phyloP scores from a whole-genome alignment of 2,329 filamentous ascomycete species.

The Davidsoniella neocaledoniae region DNA sequence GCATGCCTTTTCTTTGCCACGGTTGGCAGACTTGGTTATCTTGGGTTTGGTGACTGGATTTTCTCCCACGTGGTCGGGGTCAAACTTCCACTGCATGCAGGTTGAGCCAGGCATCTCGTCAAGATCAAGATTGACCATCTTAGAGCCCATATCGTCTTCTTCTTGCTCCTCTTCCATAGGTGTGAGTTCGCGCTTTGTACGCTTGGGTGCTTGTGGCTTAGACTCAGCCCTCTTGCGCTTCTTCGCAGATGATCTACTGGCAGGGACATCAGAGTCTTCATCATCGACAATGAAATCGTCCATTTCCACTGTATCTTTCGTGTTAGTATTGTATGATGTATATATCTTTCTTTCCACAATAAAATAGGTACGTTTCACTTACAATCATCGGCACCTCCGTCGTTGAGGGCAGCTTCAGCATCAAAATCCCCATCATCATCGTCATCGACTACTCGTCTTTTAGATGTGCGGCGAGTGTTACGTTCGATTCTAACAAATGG shows the following conservation, averaged over 20 bases:
- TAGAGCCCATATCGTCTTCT: constrained; percentile 28
- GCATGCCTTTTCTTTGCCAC: constrained; percentile 51
- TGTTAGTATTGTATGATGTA: constrained; percentile 4
- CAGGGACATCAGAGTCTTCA: constrained; percentile 60
- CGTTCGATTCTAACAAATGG: constrained; percentile 13
- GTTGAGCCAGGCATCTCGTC: constrained; percentile 25
- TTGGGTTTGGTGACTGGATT: constrained; percentile 15
- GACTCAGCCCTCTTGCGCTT: constrained; percentile 56
- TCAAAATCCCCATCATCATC: constrained; percentile 59
- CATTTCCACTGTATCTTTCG: constrained; percentile 40
- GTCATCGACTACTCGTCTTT: constrained; percentile 45
- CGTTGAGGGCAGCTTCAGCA: constrained; percentile 32
- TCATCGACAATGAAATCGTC: constrained; percentile 80
- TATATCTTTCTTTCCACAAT: background rate
- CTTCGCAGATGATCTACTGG: constrained; percentile 31
- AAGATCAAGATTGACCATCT: constrained; percentile 31
- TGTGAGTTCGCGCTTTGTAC: constrained; percentile 23
- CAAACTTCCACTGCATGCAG: constrained; percentile 56
- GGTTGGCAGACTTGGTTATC: constrained; percentile 16
- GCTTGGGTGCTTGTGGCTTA: constrained; percentile 42
- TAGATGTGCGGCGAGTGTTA: constrained; percentile 22
- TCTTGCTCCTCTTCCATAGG: constrained; percentile 22
- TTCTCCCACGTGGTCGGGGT: constrained; percentile 28
- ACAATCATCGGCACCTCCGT: constrained; percentile 46
- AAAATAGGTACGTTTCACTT: constrained; percentile 9